phyloP scores from a whole-genome alignment of 768 basidiomycete genomes.

The Suillus luteus region DNA sequence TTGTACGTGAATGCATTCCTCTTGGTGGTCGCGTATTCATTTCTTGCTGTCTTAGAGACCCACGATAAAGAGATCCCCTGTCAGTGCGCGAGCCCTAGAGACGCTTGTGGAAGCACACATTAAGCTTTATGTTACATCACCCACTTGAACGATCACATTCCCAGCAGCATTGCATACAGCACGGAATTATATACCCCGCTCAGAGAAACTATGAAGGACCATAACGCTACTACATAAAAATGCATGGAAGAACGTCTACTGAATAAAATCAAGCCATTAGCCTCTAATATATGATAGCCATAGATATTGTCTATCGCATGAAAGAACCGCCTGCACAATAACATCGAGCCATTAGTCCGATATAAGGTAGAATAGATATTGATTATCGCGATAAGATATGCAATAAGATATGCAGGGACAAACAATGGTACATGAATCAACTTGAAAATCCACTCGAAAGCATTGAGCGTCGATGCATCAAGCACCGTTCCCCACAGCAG shows the following conservation, averaged over 20 bases:
- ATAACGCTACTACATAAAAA: neutral
- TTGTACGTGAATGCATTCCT: conserved; percentile 33
- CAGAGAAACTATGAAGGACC: neutral
- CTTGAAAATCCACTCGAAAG: neutral
- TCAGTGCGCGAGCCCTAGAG: conserved; percentile 1
- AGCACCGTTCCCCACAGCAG: conserved; percentile 5
- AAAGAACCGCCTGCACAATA: neutral
- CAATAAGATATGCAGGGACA: conserved; percentile 3
- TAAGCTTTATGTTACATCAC: conserved; percentile 5
- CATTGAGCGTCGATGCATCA: neutral
- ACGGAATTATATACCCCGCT: neutral
- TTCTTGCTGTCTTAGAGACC: neutral
- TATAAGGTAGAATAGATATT: conserved; percentile 1
- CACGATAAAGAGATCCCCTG: neutral
- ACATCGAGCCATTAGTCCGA: neutral
- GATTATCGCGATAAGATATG: neutral
- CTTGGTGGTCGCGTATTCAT: neutral
- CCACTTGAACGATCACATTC: neutral
- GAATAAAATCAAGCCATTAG: neutral
- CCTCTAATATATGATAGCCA: neutral
- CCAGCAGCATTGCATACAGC: neutral
- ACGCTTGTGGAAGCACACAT: conserved; percentile 2
- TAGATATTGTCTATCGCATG: neutral
- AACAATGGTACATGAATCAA: neutral
- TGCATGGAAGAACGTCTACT: neutral